Base-by-base conservation (phyloP, 768 basidiomycete species). In the Vararia minispora region DNA sequence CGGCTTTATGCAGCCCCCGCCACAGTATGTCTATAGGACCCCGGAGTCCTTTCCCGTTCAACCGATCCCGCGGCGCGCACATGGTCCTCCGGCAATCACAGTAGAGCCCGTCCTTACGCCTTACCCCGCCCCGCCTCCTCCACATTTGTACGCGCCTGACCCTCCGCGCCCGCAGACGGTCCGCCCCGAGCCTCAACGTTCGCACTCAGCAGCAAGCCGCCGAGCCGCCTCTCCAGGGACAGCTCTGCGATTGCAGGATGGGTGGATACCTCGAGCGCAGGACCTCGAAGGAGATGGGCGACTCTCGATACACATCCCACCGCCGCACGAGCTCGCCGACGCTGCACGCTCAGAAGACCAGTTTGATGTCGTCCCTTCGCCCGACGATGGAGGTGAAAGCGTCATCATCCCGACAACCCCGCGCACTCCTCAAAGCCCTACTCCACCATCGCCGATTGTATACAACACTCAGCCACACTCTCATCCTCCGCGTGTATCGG, bases 201-300 rank as follows among this genome's bases (percentile, higher is more conserved):
- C 6, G 41, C 45, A 14, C 37, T 41, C 23, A 48, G n/a, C 44
- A 40, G 10, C 47, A 44, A 3, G 42, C 46, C 25, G 41, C 45
- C 8, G 35, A 46, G 16, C 36, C 14, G 35, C 38, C 7, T 42
- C 28, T 10, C 39, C 47, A 9, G 36, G 41, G 32, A 23, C 0
- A 40, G 18, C 9, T 3, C 34, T 2, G 23, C 31, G 4, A 14
- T 42, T 45, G 1, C 47, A 44, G 2, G 47, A 48, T 23, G 42
- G 39, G 27, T 48, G 45, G 45, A 48, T 48, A 11, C 47, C 47
- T 0, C 41, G 18, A 26, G 45, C 45, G 4, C 41, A 46, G 24
- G 42, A 46, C 14, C 14, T 38, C 9, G 16, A 24, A 3, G 41
- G 41, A 16, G 47, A 48, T n/a, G 47, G 47, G 20, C 41, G 22